phyloP scores from a whole-genome alignment of 2,329 filamentous ascomycete genomes.

The Lachnellula subtilissima region DNA sequence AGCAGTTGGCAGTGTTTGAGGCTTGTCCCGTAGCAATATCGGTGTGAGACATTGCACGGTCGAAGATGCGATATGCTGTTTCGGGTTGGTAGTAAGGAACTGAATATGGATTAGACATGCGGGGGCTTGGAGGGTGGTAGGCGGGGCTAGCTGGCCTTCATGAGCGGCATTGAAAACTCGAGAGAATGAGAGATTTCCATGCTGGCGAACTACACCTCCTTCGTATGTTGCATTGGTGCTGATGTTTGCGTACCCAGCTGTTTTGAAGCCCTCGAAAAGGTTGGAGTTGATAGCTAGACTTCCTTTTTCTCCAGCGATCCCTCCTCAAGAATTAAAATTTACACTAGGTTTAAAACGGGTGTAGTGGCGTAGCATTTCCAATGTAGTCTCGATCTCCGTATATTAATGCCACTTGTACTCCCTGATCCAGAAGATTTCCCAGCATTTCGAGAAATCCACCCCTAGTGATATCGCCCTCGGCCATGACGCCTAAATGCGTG shows the following conservation, averaged over 20 bases:
- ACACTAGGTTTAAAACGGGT: neutral
- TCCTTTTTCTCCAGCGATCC: constrained; percentile 51
- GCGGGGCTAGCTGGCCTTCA: constrained; percentile 33
- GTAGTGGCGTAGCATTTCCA: constrained; percentile 39
- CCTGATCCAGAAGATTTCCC: constrained; percentile 52
- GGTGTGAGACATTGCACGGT: constrained; percentile 41
- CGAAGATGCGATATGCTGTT: constrained; percentile 46
- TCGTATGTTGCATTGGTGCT: constrained; percentile 58
- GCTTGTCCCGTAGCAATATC: constrained; percentile 48
- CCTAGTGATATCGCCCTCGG: constrained; percentile 54
- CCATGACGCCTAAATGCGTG: no score
- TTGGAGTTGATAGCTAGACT: constrained; percentile 44
- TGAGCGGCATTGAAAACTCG: constrained; percentile 61
- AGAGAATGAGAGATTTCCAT: constrained; percentile 64
- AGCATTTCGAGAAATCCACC: constrained; percentile 54
- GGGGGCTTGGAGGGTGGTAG: constrained; percentile 24
- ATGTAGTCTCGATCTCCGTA: constrained; percentile 60
- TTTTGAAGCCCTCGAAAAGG: constrained; percentile 46
- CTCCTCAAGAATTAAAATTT: neutral
- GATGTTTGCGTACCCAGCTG: constrained; percentile 66
- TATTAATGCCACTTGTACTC: constrained; percentile 63
- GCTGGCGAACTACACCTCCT: constrained; percentile 67
- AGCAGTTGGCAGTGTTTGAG: constrained; percentile 35
- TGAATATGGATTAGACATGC: constrained; percentile 12
- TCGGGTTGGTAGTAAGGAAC: constrained; percentile 48